These are phyloP conservation scores for Eragrostis curvula DNA, from an alignment of 176 grass and related monocot species.

Conservation along the genomic window DNA sequence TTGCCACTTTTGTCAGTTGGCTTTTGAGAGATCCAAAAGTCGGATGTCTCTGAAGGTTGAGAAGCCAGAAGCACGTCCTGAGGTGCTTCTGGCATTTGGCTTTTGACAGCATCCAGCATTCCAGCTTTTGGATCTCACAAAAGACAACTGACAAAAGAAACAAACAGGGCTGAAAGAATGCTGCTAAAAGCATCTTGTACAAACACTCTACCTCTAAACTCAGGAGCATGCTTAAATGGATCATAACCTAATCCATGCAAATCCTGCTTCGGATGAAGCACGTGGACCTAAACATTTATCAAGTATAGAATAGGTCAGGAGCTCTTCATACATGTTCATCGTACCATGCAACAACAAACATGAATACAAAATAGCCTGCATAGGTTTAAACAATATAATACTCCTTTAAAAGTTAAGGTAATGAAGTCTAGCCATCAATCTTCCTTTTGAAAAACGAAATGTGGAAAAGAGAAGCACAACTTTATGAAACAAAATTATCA, in stretches of 20 bases:
- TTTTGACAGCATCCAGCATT: no score
- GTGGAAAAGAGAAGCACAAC: not conserved
- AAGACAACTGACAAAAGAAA: no score
- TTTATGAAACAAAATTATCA: not conserved
- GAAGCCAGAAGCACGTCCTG: no score
- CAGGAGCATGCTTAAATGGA: slow-evolving; percentile 93
- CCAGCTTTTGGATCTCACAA: no score
- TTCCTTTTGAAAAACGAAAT: not conserved
- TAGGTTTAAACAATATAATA: not conserved
- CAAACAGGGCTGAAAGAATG: no score
- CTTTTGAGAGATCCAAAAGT: no score
- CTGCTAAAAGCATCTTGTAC: not conserved
- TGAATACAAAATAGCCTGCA: slow-evolving; percentile 11
- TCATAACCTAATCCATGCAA: slow-evolving; percentile 95
- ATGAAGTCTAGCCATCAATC: not conserved
- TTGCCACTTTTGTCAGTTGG: no score
- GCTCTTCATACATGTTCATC: slow-evolving; percentile 8
- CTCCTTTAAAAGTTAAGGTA: not conserved
- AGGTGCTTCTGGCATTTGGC: no score
- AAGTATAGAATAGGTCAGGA: slow-evolving; percentile 32
- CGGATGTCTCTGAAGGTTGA: no score
- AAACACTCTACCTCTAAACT: slow-evolving; percentile 80
- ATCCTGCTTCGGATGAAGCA: slow-evolving; percentile 93
- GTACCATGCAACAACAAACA: slow-evolving; percentile 9
- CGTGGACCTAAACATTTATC: slow-evolving; percentile 62